Evolutionary conservation across 768 basidiomycete genomes (phyloP).

Genomic region (Kwoniella newhampshirensis): DNA sequence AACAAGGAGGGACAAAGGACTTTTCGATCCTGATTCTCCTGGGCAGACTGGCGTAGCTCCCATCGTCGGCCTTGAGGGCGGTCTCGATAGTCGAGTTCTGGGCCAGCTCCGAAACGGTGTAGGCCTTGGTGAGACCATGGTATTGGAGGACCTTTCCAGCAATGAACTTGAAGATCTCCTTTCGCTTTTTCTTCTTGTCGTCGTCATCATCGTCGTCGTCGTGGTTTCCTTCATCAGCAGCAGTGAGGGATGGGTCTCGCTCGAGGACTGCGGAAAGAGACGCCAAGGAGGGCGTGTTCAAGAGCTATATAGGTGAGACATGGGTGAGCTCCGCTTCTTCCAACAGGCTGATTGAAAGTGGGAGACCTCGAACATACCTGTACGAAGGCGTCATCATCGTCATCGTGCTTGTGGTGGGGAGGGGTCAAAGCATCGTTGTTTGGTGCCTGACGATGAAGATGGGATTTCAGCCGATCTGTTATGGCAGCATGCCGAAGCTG

Average conservation of each 20-base stretch:
- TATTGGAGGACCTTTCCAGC: slow-evolving; percentile 62
- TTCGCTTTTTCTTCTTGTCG: slow-evolving; percentile 55
- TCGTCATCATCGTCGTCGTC: slow-evolving; percentile 42
- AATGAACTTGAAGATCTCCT: slow-evolving; percentile 62
- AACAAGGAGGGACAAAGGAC: slow-evolving; percentile 48
- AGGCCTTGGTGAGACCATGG: slow-evolving; percentile 59
- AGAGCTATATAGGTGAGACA: slow-evolving; percentile 18
- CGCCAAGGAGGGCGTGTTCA: slow-evolving; percentile 36
- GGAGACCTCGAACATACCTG: too few relatives aligned
- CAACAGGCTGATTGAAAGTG: slow-evolving; percentile 17
- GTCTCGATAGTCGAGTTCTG: slow-evolving; percentile 61
- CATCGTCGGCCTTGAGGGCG: slow-evolving; percentile 47
- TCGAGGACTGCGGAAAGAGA: slow-evolving; percentile 33
- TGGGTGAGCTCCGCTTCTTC: too few relatives aligned
- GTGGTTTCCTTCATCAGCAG: slow-evolving; percentile 23
- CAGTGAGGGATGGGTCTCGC: slow-evolving; percentile 19
- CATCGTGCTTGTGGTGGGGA: slow-evolving; percentile 38
- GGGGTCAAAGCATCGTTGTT: slow-evolving; percentile 51
- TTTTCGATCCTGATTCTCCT: slow-evolving; percentile 48
- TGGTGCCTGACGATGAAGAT: slow-evolving; percentile 25
- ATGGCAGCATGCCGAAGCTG: slow-evolving; percentile 5
- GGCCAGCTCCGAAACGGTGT: slow-evolving; percentile 55
- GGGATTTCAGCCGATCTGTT: not conserved
- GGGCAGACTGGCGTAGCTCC: slow-evolving; percentile 45
- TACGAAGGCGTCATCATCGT: slow-evolving; percentile 39